Percentiles rank a stretch among this genome's conserved stretches.
These are phyloP conservation scores for Phytopythium sindhum DNA, from an alignment of 352 stramenopile species.

Conservation along the genomic window DNA sequence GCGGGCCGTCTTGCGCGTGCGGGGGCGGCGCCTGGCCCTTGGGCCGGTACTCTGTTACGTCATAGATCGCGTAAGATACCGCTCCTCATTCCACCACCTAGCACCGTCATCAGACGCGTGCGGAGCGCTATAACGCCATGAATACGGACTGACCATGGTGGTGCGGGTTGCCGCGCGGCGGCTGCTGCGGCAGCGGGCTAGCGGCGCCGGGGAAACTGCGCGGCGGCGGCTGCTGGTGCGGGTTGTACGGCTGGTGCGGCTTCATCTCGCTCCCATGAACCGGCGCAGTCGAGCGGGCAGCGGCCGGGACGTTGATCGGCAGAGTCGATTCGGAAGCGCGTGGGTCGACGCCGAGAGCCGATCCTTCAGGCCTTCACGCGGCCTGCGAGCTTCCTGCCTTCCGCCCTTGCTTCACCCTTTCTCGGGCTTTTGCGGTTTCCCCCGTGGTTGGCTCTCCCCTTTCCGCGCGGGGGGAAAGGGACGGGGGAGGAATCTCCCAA, in stretches of 20 bases:
- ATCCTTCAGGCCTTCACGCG: neutral
- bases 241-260: conserved; percentile 35
- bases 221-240: conserved; percentile 16
- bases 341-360: neutral
- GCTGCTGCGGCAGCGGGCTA: conserved; percentile 16
- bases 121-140: neutral
- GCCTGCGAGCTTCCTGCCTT: conserved; percentile 6
- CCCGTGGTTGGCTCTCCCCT: conserved; percentile 28
- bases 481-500: conserved; percentile 16
- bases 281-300: neutral
- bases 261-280: conserved; percentile 58
- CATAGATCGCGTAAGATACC: conserved; percentile 2
- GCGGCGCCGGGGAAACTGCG: conserved; percentile 24
- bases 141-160: conserved; percentile 23
- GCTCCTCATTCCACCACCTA: neutral
- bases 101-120: neutral
- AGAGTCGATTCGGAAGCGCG: neutral
- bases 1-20: conserved; percentile 22
- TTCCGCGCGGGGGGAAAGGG: conserved; percentile 15
- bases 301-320: too few species aligned
- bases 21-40: conserved; percentile 17
- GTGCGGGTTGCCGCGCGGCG: conserved; percentile 36
- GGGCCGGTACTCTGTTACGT: conserved; percentile 33
- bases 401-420: neutral
- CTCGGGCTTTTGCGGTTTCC: conserved; percentile 3